Evolutionary conservation across 129 eudicot genomes (phyloP).

Genomic region (Dittrichia graveolens): DNA sequence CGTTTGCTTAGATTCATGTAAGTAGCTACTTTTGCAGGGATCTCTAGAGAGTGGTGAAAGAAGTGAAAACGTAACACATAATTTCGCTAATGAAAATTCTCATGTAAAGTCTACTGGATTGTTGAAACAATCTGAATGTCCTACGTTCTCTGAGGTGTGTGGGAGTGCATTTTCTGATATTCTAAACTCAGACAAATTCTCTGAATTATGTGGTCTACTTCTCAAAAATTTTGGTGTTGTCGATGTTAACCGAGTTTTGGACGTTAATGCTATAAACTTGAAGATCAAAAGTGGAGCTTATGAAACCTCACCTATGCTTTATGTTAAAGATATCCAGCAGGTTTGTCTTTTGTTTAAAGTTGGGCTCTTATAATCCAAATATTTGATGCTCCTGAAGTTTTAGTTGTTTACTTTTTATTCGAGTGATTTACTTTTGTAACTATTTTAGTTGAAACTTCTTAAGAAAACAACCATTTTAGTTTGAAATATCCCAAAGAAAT

Average conservation of each 20-base stretch:
- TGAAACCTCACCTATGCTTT: slow-evolving; percentile 64
- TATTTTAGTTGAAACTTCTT: too few relatives aligned
- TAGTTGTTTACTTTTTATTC: too few relatives aligned
- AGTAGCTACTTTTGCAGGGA: slow-evolving; percentile 46
- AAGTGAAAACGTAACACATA: slow-evolving; percentile 36
- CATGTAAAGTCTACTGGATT: slow-evolving; percentile 44
- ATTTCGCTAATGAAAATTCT: slow-evolving; percentile 30
- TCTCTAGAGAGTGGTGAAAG: slow-evolving; percentile 38
- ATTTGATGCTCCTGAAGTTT: background rate
- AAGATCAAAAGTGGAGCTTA: slow-evolving; percentile 73
- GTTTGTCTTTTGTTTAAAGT: slow-evolving; percentile 36
- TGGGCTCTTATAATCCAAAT: slow-evolving; percentile 4
- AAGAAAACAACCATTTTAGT: too few relatives aligned
- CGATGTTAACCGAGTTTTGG: slow-evolving; percentile 51
- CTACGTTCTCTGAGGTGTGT: slow-evolving; percentile 51
- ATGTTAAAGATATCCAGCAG: slow-evolving; percentile 75
- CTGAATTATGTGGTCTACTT: slow-evolving; percentile 59
- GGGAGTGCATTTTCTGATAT: slow-evolving; percentile 49
- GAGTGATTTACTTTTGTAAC: too few relatives aligned
- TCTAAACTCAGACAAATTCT: slow-evolving; percentile 64
- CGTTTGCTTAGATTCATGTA: slow-evolving; percentile 16
- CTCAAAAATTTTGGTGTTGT: slow-evolving; percentile 60
- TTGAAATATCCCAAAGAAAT: too few relatives aligned
- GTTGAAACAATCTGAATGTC: slow-evolving; percentile 30
- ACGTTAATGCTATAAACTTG: slow-evolving; percentile 47